phyloP scores from a whole-genome alignment of 1,284 basidiomycete species.

The Meira nashicola region DNA sequence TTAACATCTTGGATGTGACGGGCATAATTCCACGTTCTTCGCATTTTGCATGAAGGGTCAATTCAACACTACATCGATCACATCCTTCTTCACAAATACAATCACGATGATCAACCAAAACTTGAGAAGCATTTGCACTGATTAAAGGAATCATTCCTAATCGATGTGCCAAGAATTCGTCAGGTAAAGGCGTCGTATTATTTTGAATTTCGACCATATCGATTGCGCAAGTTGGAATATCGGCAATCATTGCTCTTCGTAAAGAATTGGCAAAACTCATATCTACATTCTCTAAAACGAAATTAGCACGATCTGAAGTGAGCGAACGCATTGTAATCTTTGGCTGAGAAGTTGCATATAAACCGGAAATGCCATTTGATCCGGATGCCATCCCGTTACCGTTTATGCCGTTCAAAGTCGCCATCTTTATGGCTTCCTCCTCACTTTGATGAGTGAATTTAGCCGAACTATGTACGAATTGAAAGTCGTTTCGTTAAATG shows the following conservation, averaged over 20 bases:
- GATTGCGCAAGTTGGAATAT: conserved; percentile 61
- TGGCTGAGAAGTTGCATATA: conserved; percentile 1
- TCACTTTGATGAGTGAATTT: too few species aligned
- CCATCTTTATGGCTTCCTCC: neutral
- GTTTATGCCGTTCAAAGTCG: conserved; percentile 5
- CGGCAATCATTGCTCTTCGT: conserved; percentile 48
- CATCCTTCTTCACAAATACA: conserved; percentile 76
- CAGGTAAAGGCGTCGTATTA: conserved; percentile 89
- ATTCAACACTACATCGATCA: conserved; percentile 71
- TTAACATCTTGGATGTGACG: conserved; percentile 62
- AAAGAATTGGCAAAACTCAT: conserved; percentile 50
- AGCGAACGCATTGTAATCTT: conserved; percentile 5
- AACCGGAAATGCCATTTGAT: conserved; percentile 5
- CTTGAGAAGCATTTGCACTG: conserved; percentile 56
- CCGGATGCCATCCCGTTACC: neutral
- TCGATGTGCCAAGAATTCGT: conserved; percentile 95
- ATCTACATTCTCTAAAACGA: conserved; percentile 49
- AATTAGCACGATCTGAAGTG: conserved; percentile 12
- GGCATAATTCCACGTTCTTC: conserved; percentile 62
- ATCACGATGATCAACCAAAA: conserved; percentile 57
- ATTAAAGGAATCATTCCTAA: conserved; percentile 89
- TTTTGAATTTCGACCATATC: conserved; percentile 89
- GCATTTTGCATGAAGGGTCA: conserved; percentile 65
- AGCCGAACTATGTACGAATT: too few species aligned
- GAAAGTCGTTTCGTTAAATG: too few species aligned